phyloP scores from a whole-genome alignment of 331 rosid species.

The Rosa hybrid region DNA sequence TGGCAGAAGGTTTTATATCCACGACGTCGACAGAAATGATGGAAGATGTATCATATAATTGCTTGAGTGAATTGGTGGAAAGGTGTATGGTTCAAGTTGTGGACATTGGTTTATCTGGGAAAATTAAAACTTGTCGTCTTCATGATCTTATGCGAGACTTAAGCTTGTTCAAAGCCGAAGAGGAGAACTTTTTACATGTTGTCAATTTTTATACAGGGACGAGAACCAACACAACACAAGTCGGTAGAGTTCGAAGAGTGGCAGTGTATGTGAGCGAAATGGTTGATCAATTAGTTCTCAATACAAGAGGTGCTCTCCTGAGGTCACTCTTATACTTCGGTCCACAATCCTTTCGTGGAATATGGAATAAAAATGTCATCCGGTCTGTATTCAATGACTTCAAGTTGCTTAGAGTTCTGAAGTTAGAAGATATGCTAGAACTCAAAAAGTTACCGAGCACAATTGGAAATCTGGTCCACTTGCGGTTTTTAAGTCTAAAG shows the following conservation, averaged over 20 bases:
- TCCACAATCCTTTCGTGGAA: too few species aligned
- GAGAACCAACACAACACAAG: not conserved
- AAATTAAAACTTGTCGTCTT: constrained; percentile 7
- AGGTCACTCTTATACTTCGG: not conserved
- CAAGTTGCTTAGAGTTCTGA: constrained; percentile 27
- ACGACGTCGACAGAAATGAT: not conserved
- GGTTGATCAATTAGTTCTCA: fast-evolving
- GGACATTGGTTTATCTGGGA: not conserved
- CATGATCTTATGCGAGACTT: constrained; percentile 16
- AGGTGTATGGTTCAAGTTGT: constrained; percentile 13
- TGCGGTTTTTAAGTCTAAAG: constrained; percentile 31
- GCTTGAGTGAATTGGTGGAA: not conserved
- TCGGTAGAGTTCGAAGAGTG: constrained; percentile 37
- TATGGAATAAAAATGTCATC: not conserved
- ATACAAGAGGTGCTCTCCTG: not conserved
- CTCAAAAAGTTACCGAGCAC: fast-evolving
- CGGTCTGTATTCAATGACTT: too few species aligned
- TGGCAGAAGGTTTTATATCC: constrained; percentile 16
- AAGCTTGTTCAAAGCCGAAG: not conserved
- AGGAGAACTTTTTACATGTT: not conserved
- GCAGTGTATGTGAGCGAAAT: constrained; percentile 15
- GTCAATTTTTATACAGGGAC: not conserved
- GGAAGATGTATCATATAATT: constrained; percentile 4
- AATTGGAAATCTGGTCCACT: constrained; percentile 39
- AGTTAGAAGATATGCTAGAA: not conserved